Conservation (phyloP, 331 rosid species). For the Arachis monticola region DNA sequence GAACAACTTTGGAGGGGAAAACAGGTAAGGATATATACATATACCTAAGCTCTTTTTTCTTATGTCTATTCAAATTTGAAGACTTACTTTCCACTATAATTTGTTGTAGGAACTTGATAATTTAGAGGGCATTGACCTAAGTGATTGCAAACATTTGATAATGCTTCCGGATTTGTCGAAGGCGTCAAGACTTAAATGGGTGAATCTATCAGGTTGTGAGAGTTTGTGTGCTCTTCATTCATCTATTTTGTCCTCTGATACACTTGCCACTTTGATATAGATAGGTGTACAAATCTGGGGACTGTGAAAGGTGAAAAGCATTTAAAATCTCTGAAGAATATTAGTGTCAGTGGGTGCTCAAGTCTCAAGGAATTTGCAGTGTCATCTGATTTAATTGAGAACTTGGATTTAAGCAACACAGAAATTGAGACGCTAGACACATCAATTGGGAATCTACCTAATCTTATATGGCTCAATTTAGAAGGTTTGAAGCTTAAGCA, state of each 20-base stretch:
- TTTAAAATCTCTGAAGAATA: background rate
- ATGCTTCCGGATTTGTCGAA: background rate
- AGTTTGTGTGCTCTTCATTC: background rate
- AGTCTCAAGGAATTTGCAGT: conserved; percentile 7
- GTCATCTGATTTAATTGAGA: background rate
- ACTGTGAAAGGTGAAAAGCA: background rate
- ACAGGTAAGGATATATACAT: too few species aligned
- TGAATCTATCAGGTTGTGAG: background rate
- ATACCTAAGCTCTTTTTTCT: too few species aligned
- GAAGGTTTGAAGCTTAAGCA: background rate
- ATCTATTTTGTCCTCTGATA: conserved; percentile 12
- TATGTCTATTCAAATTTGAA: too few species aligned
- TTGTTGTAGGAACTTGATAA: background rate
- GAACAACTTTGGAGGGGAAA: conserved; percentile 9
- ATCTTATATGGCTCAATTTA: background rate
- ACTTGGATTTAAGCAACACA: background rate
- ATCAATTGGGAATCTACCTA: background rate
- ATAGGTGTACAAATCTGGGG: background rate
- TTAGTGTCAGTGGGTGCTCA: background rate
- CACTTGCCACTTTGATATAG: background rate
- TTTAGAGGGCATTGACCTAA: background rate
- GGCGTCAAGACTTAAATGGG: background rate
- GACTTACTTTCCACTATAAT: too few species aligned
- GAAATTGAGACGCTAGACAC: conserved; percentile 1
- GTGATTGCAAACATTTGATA: background rate